Evolutionary conservation across 148 eudicot genomes (phyloP).

Genomic region (Silene latifolia): DNA sequence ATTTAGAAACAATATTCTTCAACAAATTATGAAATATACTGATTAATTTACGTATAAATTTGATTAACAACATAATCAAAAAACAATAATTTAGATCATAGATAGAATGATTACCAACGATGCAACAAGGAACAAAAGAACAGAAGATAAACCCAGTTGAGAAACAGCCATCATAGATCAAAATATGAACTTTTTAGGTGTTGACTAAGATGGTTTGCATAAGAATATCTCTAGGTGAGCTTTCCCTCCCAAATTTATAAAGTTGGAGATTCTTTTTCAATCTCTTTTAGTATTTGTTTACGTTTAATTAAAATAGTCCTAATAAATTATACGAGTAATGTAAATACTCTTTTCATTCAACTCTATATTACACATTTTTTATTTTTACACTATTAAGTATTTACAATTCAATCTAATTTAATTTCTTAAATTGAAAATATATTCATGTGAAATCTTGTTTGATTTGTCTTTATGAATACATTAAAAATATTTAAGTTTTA

Average conservation of each 20-base stretch:
- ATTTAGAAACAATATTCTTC: not conserved
- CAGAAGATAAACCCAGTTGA: conserved; percentile 14
- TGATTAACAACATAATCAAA: not conserved
- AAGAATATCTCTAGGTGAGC: not conserved
- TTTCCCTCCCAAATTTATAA: conserved; percentile 12
- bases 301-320: no score
- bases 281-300: no score
- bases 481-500: no score
- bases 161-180: conserved; percentile 23
- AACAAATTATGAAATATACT: not conserved
- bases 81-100: not conserved
- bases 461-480: no score
- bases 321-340: no score
- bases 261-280: not conserved
- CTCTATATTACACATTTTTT: no score
- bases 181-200: conserved; percentile 6
- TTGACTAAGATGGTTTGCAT: conserved; percentile 2
- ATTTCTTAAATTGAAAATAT: no score
- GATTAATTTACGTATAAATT: not conserved
- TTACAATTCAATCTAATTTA: no score
- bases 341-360: no score
- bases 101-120: conserved; percentile 25
- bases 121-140: conserved; percentile 17
- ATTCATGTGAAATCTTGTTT: no score
- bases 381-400: no score